These are phyloP conservation scores for Penicillium fuscoglaucum DNA, from an alignment of 2,329 filamentous ascomycete species.

Conservation along the genomic window DNA sequence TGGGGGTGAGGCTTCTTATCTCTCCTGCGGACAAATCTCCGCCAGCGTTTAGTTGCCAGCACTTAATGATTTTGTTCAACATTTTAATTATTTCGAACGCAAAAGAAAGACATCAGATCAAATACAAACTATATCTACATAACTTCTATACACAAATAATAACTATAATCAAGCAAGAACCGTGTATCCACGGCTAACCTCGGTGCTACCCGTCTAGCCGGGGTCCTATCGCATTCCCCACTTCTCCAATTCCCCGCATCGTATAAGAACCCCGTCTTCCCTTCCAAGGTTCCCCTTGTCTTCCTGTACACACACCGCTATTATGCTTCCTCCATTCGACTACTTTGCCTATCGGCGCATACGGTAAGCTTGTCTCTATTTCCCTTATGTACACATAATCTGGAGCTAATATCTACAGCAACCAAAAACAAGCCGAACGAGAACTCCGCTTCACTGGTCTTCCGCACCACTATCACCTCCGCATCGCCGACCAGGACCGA, in stretches of 20 bases:
- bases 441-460: conserved; percentile 67
- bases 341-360: conserved; percentile 71
- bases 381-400: too few species aligned
- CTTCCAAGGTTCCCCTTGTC: conserved; percentile 4
- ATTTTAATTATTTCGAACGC: neutral
- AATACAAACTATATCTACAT: neutral
- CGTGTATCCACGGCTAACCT: conserved; percentile 4
- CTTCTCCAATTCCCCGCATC: conserved; percentile 19
- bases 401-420: conserved; percentile 50
- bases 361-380: conserved; percentile 56
- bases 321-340: conserved; percentile 57
- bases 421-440: conserved; percentile 77
- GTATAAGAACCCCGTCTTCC: conserved; percentile 16
- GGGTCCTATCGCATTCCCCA: conserved; percentile 21
- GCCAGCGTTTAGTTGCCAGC: neutral
- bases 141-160: neutral
- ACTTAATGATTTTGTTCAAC: too few species aligned
- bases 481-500: conserved; percentile 65
- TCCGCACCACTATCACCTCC: conserved; percentile 62
- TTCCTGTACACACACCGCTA: conserved; percentile 9
- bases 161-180: neutral
- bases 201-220: neutral
- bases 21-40: neutral
- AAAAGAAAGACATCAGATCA: neutral
- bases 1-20: neutral